These are phyloP conservation scores for Dactylellina cionopaga DNA, from an alignment of 2,329 filamentous ascomycete genomes.

Conservation along the genomic window DNA sequence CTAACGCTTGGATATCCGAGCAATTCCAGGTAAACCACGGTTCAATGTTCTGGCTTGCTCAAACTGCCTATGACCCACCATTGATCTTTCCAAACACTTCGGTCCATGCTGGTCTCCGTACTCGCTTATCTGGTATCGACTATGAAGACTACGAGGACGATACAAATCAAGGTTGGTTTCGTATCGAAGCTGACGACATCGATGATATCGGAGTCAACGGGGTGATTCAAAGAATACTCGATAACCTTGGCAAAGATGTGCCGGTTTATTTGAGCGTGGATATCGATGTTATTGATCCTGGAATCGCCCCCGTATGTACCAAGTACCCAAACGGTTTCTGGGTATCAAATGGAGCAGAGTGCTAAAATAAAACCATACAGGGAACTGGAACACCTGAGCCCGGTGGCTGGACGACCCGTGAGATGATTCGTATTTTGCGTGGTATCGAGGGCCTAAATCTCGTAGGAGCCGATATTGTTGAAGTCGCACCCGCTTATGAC, in stretches of 20 bases:
- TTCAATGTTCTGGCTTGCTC: slow-evolving; percentile 88
- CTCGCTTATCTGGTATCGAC: slow-evolving; percentile 74
- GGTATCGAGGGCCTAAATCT: slow-evolving; percentile 85
- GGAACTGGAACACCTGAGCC: slow-evolving; percentile 90
- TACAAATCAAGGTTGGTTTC: slow-evolving; percentile 77
- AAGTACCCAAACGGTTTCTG: background rate
- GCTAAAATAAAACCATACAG: slow-evolving; percentile 64
- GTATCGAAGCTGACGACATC: slow-evolving; percentile 85
- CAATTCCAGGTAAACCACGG: slow-evolving; percentile 86
- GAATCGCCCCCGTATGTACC: slow-evolving; percentile 60
- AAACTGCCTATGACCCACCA: slow-evolving; percentile 72
- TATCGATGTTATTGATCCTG: slow-evolving; percentile 81
- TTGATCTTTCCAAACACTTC: slow-evolving; percentile 75
- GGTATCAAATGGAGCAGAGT: too few species aligned
- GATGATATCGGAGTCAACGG: slow-evolving; percentile 80
- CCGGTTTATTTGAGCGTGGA: slow-evolving; percentile 85
- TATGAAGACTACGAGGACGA: slow-evolving; percentile 78
- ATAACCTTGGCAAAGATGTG: slow-evolving; percentile 75
- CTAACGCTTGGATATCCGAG: slow-evolving; percentile 75
- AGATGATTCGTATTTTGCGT: slow-evolving; percentile 83
- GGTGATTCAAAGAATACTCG: slow-evolving; percentile 75
- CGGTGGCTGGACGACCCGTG: slow-evolving; percentile 88
- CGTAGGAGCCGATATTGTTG: slow-evolving; percentile 89
- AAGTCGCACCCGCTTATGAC: slow-evolving; percentile 88
- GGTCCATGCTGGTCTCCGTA: slow-evolving; percentile 85